Evolutionary conservation across 768 basidiomycete species (phyloP), one percentile per base, ranked within the genome.

Genomic region (Royoungia palumana): DNA sequence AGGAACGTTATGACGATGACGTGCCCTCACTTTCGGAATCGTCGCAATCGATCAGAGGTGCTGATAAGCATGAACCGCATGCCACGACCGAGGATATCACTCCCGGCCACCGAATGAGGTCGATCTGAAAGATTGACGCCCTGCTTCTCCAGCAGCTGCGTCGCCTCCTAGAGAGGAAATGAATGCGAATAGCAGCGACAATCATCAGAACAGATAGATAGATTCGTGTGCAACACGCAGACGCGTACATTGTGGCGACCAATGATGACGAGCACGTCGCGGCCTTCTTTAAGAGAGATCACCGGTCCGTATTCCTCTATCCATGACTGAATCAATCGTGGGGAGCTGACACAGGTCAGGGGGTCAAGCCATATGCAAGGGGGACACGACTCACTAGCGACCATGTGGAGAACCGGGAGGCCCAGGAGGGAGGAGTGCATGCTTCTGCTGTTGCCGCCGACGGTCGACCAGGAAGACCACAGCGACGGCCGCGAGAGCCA

Each of bases 141-240:
- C 49, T 82, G 78, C 51, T 78, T 76, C 62, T 83, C 81, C 78
- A 83, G 72, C 43, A 83, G 74, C 13, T 82, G 78, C 1, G 78
- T 70, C 0, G 81, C 80, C 43, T 61, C 65, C 62, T 64, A 5
- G n/a, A 13, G 17, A 13, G 2, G 6, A 3, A 11, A 35, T 4
- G 6, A 19, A 16, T 4, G 4, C 2, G 1, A 17, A 4, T 2
- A 9, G 5, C 14, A 3, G 27, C 27, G 24, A 25, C 24, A 25
- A 25, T 25, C 24, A 8, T 25, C 24, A 25, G 8, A 12, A 28
- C n/a, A n/a, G n/a, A 28, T 11, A 28, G 28, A 25, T 28, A 28
- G 9, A 12, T 11, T 28, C 28, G 11, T 28, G 28, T 12, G 28
- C 2, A 5, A 25, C 9, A 6, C 20, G 17, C 21, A 27, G 38